These are phyloP conservation scores for Scutellaria galericulata DNA, from an alignment of 257 asterid genomes.

Conservation along the genomic window DNA sequence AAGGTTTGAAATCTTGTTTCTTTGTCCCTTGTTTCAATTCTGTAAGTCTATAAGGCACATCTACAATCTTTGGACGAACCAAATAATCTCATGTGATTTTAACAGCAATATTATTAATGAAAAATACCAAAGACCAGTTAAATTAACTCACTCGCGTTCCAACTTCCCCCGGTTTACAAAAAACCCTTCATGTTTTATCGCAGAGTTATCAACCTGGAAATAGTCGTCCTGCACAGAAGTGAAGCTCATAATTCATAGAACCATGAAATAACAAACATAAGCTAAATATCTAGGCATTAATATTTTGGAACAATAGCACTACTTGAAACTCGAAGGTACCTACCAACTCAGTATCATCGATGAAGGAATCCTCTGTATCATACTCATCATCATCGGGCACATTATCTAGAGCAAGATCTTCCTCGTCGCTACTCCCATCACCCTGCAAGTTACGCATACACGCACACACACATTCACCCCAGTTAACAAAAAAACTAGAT, in stretches of 20 bases:
- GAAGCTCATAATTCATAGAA: constrained; percentile 16
- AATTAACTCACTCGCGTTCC: constrained; percentile 75
- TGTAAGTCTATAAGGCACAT: constrained; percentile 15
- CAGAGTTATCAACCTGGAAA: constrained; percentile 84
- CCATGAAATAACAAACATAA: constrained; percentile 17
- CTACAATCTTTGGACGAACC: constrained; percentile 18
- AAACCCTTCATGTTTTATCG: constrained; percentile 82
- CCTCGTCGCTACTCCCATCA: constrained; percentile 80
- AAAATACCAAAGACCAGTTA: constrained; percentile 5
- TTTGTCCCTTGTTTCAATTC: neutral
- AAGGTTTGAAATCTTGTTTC: neutral
- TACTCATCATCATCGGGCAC: constrained; percentile 91
- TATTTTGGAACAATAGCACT: neutral
- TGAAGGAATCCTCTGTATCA: constrained; percentile 90
- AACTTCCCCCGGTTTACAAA: constrained; percentile 86
- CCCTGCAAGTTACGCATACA: constrained; percentile 51
- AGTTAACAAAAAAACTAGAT: neutral
- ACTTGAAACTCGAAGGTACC: constrained; percentile 34
- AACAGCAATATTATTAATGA: neutral
- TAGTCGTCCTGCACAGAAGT: constrained; percentile 76
- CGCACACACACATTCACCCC: neutral
- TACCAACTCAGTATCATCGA: constrained; percentile 90
- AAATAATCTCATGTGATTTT: neutral
- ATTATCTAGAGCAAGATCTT: constrained; percentile 72
- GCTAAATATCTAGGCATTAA: neutral